A percentile compares a stretch with the other conserved stretches of the same genome.
Evolutionary conservation across 352 stramenopile genomes (phyloP).

Genomic region (Blastocystis sp.): DNA sequence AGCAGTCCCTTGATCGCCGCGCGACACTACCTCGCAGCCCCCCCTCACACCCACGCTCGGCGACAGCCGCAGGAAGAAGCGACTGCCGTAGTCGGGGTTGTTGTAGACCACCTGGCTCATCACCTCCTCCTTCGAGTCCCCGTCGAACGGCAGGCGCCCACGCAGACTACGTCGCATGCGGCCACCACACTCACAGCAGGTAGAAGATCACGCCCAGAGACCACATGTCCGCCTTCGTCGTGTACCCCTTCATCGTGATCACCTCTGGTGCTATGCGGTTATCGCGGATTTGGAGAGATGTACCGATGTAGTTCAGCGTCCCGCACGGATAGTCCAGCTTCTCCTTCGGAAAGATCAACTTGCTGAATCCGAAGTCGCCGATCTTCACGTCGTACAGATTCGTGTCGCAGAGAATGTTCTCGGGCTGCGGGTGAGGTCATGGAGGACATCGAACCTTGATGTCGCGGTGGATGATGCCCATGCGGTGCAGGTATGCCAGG

Average conservation of each 20-base stretch:
- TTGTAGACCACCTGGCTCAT: constrained; percentile 78
- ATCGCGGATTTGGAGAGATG: background rate
- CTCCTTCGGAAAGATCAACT: constrained; percentile 77
- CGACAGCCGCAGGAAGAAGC: constrained; percentile 59
- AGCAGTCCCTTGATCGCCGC: constrained; percentile 58
- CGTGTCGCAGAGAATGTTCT: constrained; percentile 75
- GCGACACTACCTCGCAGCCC: constrained; percentile 17
- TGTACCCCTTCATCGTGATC: constrained; percentile 73
- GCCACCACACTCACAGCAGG: constrained; percentile 63
- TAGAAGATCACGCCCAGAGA: constrained; percentile 83
- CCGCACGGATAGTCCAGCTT: constrained; percentile 82
- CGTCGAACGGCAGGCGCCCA: constrained; percentile 77
- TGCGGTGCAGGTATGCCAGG: constrained; percentile 75
- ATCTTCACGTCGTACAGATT: constrained; percentile 63
- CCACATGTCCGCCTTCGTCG: constrained; percentile 79
- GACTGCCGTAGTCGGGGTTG: constrained; percentile 69
- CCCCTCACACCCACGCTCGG: constrained; percentile 23
- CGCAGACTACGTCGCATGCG: constrained; percentile 61
- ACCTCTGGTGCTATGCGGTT: constrained; percentile 75
- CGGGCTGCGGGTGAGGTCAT: constrained; percentile 35
- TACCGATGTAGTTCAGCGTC: constrained; percentile 72
- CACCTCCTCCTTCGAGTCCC: constrained; percentile 77
- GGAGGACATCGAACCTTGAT: constrained; percentile 27
- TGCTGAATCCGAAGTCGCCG: constrained; percentile 80
- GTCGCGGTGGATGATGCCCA: constrained; percentile 75